Conservation (phyloP, 208 protist species). For the Blechomonas ayalai region DNA sequence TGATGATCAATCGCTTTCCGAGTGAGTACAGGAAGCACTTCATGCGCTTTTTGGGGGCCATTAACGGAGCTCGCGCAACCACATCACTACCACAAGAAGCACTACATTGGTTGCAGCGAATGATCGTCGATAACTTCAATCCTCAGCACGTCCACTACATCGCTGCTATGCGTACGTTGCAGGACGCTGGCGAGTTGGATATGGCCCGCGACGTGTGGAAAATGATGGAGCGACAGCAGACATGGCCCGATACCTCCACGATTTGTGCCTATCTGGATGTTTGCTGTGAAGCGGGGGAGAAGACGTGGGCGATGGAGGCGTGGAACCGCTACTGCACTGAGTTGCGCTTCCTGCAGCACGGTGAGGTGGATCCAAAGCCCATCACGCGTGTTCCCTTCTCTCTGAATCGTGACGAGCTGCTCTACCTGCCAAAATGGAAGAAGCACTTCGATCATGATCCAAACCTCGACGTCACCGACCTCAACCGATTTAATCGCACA, state of each 20-base stretch:
- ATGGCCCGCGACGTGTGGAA: constrained; percentile 90
- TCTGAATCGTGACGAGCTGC: constrained; percentile 78
- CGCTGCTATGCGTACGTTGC: constrained; percentile 77
- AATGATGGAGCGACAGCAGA: constrained; percentile 90
- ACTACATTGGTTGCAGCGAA: constrained; percentile 89
- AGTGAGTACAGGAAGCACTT: constrained; percentile 90
- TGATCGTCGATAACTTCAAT: constrained; percentile 92
- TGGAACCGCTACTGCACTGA: constrained; percentile 91
- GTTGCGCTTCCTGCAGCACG: constrained; percentile 60
- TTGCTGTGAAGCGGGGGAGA: constrained; percentile 62
- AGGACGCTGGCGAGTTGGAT: constrained; percentile 65
- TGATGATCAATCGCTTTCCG: constrained; percentile 90
- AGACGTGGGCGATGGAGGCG: constrained; percentile 79
- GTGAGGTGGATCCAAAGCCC: constrained; percentile 87
- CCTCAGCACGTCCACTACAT: constrained; percentile 91
- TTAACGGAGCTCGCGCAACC: constrained; percentile 17
- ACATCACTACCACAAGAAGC: constrained; percentile 73
- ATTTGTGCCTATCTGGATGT: constrained; percentile 85
- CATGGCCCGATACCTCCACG: constrained; percentile 83
- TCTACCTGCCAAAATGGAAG: constrained; percentile 91
- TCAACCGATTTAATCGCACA: constrained; percentile 90
- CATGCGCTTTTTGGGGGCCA: constrained; percentile 70
- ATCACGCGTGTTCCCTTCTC: constrained; percentile 81
- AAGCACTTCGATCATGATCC: constrained; percentile 92
- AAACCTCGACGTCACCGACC: constrained; percentile 84